Evolutionary conservation across 164 flowering plant genomes (phyloP).

Genomic region (Aristolochia contorta): DNA sequence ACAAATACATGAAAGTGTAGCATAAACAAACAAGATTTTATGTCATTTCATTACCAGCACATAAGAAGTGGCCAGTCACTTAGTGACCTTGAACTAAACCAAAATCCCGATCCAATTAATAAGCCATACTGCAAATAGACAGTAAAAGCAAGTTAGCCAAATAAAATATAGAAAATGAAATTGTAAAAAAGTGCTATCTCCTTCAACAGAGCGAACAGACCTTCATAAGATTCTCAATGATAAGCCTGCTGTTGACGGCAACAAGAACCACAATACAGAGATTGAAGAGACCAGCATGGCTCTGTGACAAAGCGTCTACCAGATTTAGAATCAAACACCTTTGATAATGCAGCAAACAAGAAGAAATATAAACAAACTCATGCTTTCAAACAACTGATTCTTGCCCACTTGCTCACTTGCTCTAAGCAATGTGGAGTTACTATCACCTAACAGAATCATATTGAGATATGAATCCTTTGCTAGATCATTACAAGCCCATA

Average conservation of each 20-base stretch:
- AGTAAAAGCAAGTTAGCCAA: conserved; percentile 2
- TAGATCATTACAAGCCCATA: no score
- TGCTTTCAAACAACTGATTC: no score
- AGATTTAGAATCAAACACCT: not conserved
- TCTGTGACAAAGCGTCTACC: conserved; percentile 36
- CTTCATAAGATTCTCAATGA: conserved; percentile 96
- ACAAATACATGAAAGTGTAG: not conserved
- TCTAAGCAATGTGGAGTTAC: no score
- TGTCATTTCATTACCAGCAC: conserved; percentile 63
- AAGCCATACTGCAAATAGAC: conserved; percentile 74
- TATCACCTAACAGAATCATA: no score
- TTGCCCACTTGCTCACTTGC: no score
- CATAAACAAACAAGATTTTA: not conserved
- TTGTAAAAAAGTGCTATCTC: not conserved
- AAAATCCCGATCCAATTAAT: conserved; percentile 74
- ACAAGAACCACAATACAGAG: conserved; percentile 91
- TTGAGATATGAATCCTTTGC: no score
- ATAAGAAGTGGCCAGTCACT: conserved; percentile 95
- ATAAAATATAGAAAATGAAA: not conserved
- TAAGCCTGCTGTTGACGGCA: conserved; percentile 91
- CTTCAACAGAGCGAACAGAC: conserved; percentile 23
- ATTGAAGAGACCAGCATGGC: conserved; percentile 95
- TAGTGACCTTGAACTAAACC: conserved; percentile 80
- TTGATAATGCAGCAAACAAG: not conserved
- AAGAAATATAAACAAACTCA: not conserved